These are phyloP conservation scores for Trametes sanguinea DNA, from an alignment of 768 basidiomycete genomes.

Conservation along the genomic window DNA sequence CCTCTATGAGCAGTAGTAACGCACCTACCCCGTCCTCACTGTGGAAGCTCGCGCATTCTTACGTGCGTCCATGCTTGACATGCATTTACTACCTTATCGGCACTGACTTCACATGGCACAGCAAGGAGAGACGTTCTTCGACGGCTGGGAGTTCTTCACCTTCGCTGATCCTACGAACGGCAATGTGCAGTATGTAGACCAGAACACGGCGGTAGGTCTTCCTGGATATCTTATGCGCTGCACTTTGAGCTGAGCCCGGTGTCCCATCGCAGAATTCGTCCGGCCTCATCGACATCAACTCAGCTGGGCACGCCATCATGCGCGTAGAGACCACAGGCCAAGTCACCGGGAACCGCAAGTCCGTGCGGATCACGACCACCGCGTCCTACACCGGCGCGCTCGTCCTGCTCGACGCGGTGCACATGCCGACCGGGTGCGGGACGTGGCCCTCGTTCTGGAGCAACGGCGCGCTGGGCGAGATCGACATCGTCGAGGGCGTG, in stretches of 20 bases:
- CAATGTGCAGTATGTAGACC: constrained; percentile 65
- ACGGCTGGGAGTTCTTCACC: constrained; percentile 77
- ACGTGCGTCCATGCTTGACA: constrained; percentile 43
- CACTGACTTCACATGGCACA: constrained; percentile 24
- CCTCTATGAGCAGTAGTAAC: background rate
- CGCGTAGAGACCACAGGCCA: constrained; percentile 80
- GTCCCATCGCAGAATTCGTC: constrained; percentile 44
- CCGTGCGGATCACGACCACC: constrained; percentile 75
- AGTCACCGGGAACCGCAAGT: constrained; percentile 66
- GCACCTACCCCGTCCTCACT: constrained; percentile 20
- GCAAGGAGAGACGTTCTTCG: constrained; percentile 75
- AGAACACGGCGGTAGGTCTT: constrained; percentile 54
- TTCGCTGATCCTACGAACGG: constrained; percentile 77
- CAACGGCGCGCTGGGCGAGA: constrained; percentile 59
- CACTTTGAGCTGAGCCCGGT: background rate
- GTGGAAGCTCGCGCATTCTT: constrained; percentile 56
- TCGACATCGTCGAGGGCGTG: constrained; percentile 85
- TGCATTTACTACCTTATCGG: no score
- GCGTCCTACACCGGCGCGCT: constrained; percentile 63
- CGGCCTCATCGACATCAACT: constrained; percentile 67
- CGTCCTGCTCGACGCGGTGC: constrained; percentile 79
- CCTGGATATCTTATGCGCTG: background rate
- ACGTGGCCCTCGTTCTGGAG: constrained; percentile 68
- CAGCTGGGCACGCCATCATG: constrained; percentile 81
- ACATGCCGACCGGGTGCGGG: constrained; percentile 90